These are phyloP conservation scores for Limnanthes douglasii DNA, from an alignment of 345 rosid species.

Conservation along the genomic window DNA sequence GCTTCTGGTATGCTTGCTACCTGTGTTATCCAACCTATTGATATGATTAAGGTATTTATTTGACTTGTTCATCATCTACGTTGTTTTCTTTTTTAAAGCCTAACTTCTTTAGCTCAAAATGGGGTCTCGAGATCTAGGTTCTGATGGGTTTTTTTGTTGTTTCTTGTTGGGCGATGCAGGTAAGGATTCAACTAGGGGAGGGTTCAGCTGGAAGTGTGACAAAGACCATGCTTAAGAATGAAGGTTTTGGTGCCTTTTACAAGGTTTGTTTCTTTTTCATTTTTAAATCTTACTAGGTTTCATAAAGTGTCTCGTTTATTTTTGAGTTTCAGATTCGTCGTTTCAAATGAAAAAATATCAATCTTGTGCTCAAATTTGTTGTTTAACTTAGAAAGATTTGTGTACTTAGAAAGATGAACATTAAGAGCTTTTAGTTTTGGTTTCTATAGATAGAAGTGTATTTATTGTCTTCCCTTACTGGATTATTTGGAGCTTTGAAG, in stretches of 20 bases:
- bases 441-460: too few relatives aligned
- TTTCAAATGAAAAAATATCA: too few relatives aligned
- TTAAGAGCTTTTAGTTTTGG: too few relatives aligned
- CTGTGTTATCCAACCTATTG: conserved; percentile 94
- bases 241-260: conserved; percentile 85
- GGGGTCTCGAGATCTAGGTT: conserved; percentile 11
- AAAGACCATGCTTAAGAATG: conserved; percentile 65
- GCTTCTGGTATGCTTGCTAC: conserved; percentile 98
- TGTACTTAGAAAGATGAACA: too few relatives aligned
- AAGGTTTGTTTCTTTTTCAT: conserved; percentile 28
- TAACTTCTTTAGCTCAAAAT: background rate
- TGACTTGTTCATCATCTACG: background rate
- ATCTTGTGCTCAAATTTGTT: too few relatives aligned
- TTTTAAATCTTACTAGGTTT: conserved; percentile 2
- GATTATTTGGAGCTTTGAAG: too few relatives aligned
- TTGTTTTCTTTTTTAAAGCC: too few relatives aligned
- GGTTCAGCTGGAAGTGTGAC: conserved; percentile 79
- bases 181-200: conserved; percentile 97
- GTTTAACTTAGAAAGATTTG: too few relatives aligned
- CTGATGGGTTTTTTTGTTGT: too few relatives aligned
- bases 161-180: conserved; percentile 41
- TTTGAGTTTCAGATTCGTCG: too few relatives aligned
- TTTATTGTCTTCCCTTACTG: too few relatives aligned
- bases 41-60: conserved; percentile 73
- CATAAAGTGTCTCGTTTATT: conserved; percentile 1